Base-by-base conservation (phyloP, 441 rosid species). In the Aleurites moluccanus region DNA sequence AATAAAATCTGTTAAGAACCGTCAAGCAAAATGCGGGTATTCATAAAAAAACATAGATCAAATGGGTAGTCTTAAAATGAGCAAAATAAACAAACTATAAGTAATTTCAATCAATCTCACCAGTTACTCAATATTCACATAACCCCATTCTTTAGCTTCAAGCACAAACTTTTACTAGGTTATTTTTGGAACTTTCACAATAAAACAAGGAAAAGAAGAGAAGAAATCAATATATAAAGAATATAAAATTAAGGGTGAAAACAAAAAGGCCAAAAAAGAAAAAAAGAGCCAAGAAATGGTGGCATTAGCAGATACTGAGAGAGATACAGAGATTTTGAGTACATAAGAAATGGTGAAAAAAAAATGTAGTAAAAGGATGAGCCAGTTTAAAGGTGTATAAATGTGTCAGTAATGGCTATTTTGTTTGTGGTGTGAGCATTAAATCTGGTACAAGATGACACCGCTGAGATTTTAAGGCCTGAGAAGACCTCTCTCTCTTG, bases 51-150 rank as follows among this genome's bases (percentile, higher is more conserved):
- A 65, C 61, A 44, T 50, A 74, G 67, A 53, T 70, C 76, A 86
- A 68, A 76, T 73, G 88, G 82, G 80, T 81, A 72, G 27, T 28
- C 79, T 76, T 57, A 71, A 80, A 80, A 73, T 66, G 77, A 62
- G 28, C 70, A 63, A 82, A 79, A 80, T 27, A 53, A 20, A n/a
- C 66, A 70, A 76, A 64, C 74, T 76, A 77, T 55, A 70, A 62
- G 33, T 23, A 38, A 67, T 60, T 33, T 74, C 69, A 67, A 62
- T 30, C 72, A 77, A 73, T 73, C 79, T 75, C 73, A 45, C 61
- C 57, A 49, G 15, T 59, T 55, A 49, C 47, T 55, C 73, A 59
- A 53, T 44, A 62, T 73, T 57, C 79, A 61, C 28, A 25, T 40
- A 59, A 25, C 63, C 75, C 57, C 77, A 57, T 50, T 77, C 61